Conservation (phyloP, 306 rosid species). For the Chamaecrista fasciculata region DNA sequence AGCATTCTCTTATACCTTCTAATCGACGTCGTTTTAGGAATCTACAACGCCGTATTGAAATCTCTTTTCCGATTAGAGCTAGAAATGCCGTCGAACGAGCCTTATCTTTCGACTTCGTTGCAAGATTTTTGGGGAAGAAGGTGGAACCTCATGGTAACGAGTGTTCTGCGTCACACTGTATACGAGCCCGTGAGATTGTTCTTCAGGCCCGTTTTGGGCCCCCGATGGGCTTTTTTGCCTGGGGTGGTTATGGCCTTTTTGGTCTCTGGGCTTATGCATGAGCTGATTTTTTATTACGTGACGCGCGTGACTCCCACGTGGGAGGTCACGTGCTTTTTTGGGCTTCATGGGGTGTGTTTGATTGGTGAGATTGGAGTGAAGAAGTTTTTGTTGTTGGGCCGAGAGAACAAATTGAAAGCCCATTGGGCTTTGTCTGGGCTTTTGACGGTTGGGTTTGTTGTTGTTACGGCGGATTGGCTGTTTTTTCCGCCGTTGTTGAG, state of each 20-base stretch:
- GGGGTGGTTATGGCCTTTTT: neutral
- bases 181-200: neutral
- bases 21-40: neutral
- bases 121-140: slow-evolving; percentile 9
- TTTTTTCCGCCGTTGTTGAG: neutral
- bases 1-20: neutral
- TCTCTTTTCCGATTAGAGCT: neutral
- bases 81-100: neutral
- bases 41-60: neutral
- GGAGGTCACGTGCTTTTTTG: slow-evolving; percentile 8
- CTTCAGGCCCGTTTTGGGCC: neutral
- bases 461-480: neutral
- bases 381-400: neutral
- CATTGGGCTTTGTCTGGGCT: neutral
- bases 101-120: neutral
- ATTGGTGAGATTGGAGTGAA: neutral
- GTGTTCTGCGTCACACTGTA: neutral
- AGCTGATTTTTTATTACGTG: neutral
- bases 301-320: neutral
- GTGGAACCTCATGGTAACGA: slow-evolving; percentile 12
- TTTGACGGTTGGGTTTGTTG: neutral
- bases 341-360: neutral
- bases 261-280: neutral
- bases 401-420: too few species aligned
- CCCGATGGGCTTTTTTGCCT: neutral